Evolutionary conservation across 805 yeast species (phyloP), one percentile per base, ranked within the genome.

Genomic region (Lipomyces orientalis): DNA sequence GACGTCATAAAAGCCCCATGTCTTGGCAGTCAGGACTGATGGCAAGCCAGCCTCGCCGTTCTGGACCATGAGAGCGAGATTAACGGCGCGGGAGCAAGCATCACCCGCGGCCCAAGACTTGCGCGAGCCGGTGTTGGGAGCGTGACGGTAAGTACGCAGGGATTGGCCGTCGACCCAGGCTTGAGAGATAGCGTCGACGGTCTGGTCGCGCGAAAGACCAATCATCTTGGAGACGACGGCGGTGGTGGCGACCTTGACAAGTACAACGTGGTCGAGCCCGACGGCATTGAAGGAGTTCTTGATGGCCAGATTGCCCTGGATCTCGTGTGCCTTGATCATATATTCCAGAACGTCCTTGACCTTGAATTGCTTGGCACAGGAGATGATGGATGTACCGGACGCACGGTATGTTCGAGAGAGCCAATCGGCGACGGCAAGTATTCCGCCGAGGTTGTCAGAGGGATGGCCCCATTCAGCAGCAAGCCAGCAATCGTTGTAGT

Each of bases 391-490:
- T 31, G 81, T 81, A 49, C 76, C 75, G 39, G 81, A 78, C 19
- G 81, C 79, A 72, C 80, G 81, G 62, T 80, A 76, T 31, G 79
- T 73, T 70, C 88, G 81, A 62, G 86, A 83, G 65, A 83, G 79
- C 78, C 84, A 81, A 76, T 86, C 89, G 39, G 88, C 84, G 43
- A 86, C 86, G 1, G 89, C 87, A 14, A 86, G 75, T 66, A 86
- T 85, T 61, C 87, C 87, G 58, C 88, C 89, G 61, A 86, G 73
- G 75, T 86, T 86, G 73, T 86, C 89, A 39, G 87, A 83, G 31
- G 89, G 89, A 75, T 86, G 89, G 3, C 89, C 89, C 89, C 89
- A 86, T 75, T 86, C 89, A n/a, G 88, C 88, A 60, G 89, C 89
- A 54, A 86, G 76, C 89, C 89, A 86, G 76, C 89, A 86, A 74